These are phyloP conservation scores for Pestalotiopsis sp. DNA, from an alignment of 2,329 filamentous ascomycete species.

Conservation along the genomic window DNA sequence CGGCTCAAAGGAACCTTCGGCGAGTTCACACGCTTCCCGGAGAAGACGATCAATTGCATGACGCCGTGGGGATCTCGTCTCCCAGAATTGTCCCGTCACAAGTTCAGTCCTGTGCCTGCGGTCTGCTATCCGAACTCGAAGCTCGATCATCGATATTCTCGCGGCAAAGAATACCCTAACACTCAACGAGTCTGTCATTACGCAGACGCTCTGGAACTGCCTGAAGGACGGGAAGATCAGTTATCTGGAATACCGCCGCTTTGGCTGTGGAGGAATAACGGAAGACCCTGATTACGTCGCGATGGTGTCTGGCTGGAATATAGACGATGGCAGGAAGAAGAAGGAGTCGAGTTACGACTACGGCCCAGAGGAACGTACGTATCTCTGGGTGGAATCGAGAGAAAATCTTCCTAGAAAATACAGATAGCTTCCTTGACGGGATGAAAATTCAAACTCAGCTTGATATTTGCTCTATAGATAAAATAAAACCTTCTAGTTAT, in stretches of 20 bases:
- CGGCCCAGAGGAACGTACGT: too few relatives aligned
- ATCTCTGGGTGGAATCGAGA: too few relatives aligned
- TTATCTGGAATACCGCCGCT: too few relatives aligned
- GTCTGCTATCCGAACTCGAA: background rate
- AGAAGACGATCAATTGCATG: background rate
- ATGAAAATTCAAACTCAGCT: background rate
- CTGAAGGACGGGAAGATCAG: too few relatives aligned
- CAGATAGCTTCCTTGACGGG: background rate
- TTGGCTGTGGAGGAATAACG: too few relatives aligned
- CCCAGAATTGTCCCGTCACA: background rate
- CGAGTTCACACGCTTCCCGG: background rate
- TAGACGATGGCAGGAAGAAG: too few relatives aligned
- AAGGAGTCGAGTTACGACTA: too few relatives aligned
- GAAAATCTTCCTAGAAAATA: too few relatives aligned
- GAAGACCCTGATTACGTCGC: background rate
- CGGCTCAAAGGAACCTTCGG: background rate
- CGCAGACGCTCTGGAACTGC: too few relatives aligned
- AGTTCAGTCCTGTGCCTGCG: background rate
- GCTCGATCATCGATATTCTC: background rate
- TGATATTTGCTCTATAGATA: background rate
- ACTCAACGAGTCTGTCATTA: too few relatives aligned
- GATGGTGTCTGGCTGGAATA: too few relatives aligned
- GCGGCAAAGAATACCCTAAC: too few relatives aligned
- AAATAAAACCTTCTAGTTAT: conserved; percentile 23
- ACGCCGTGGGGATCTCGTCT: background rate